Base-by-base conservation (phyloP, 2,329 filamentous ascomycete species). In the Bimuria novae-zelandiae region DNA sequence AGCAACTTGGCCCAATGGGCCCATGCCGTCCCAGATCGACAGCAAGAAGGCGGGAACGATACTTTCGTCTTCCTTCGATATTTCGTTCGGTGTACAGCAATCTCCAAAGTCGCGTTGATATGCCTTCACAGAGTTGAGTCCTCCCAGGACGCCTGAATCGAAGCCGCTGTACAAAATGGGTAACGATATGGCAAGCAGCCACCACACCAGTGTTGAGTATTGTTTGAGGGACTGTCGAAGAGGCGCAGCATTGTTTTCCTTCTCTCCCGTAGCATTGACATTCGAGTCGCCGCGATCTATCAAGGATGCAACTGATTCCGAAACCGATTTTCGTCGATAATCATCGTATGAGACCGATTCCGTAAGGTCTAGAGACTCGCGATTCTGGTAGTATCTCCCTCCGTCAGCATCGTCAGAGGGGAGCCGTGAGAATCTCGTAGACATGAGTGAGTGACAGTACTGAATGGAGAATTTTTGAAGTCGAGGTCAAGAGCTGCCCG, bases 61-160 rank as follows among this genome's bases (percentile, higher is more conserved):
- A 25, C 44, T 27, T 48, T 57, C 43, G 21, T 17, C 33, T 7
- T 47, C 29, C 40, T 30, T 10, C 16, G 27, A 12, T 32, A 12
- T 16, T 7, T 22, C 25, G 25, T 29, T 32, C 11, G 4, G 22
- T 30, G 25, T 14, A 10, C 35, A 36, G 7, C 19, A 51, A 16
- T 57, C 55, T 3, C 83, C 83, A 63, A 83, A 85, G 56, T 83
- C 78, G 14, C 68, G 63, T 37, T 47, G 44, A 19, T 37, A 47
- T 12, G 44, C 44, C 2, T 21, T 21, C 11, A 47, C 23, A 14
- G 32, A 2, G 23, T 37, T 47, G 32, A 47, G 32, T 10, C 14
- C 7, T 3, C 32, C 32, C 8, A 86, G 76, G 16, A 60, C 42
- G 16, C 42, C 52, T 1, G 46, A 47, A 21, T 60, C 57, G 39